phyloP scores from a whole-genome alignment of 495 filamentous ascomycete species.

The Neurospora tetrasperma region DNA sequence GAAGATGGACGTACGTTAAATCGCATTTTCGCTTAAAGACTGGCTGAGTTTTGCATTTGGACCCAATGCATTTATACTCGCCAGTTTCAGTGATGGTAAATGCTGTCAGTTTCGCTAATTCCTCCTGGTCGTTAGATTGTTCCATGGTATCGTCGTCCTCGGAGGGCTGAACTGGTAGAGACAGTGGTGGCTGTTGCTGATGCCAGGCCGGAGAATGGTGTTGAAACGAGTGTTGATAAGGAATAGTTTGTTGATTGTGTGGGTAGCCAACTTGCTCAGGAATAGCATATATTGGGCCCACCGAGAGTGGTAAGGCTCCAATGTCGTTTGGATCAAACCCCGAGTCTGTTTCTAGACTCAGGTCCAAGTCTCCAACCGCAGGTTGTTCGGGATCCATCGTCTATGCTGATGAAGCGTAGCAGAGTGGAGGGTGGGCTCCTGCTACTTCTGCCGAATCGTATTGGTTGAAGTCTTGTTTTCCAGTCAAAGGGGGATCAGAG shows the following conservation, averaged over 20 bases:
- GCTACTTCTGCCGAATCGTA: neutral
- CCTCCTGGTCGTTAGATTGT: neutral
- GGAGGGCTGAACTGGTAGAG: neutral
- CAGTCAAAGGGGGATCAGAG: neutral
- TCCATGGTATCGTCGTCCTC: neutral
- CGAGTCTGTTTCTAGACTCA: neutral
- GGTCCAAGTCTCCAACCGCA: neutral
- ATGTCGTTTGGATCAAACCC: neutral
- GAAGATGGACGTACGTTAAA: neutral
- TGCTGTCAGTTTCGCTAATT: neutral
- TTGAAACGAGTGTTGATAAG: neutral
- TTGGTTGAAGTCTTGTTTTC: neutral
- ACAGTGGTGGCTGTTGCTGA: neutral
- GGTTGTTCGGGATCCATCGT: neutral
- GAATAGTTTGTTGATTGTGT: neutral
- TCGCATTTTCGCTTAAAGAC: constrained; percentile 3
- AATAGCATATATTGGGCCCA: neutral
- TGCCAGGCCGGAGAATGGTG: neutral
- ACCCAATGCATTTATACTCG: neutral
- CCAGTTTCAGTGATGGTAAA: neutral
- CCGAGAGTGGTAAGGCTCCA: neutral
- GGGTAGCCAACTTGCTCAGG: neutral
- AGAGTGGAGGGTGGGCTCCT: neutral
- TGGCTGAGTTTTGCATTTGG: neutral
- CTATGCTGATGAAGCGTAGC: neutral